Base-by-base conservation (phyloP, 2,329 filamentous ascomycete genomes). In the Sarocladiaceae sp. region DNA sequence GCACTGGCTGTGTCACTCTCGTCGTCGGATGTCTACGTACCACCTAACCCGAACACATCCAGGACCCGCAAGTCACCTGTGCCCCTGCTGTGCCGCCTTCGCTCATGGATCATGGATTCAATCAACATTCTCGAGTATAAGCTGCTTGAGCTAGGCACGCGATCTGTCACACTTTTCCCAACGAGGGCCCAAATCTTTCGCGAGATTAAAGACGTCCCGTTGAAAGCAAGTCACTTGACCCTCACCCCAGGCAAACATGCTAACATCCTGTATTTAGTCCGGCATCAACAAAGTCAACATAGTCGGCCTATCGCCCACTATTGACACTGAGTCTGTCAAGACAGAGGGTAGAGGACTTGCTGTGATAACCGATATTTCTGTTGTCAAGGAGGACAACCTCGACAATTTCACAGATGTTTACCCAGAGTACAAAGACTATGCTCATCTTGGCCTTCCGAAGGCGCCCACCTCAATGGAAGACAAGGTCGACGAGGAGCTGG, bases 81-180 rank as follows among this genome's bases (percentile, higher is more conserved):
- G n/a, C n/a, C n/a, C n/a, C n/a, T n/a, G n/a, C n/a, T n/a, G n/a
- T n/a, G n/a, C n/a, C n/a, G n/a, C n/a, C n/a, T n/a, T n/a, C n/a
- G n/a, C n/a, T n/a, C n/a, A n/a, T n/a, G n/a, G n/a, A 51, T 39
- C 42, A 67, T 72, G 64, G 68, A 72, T 18, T 48, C 55, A 26
- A 43, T 58, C 44, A 58, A 69, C 50, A 65, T 63, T 47, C 58
- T 74, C 47, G 67, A 76, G 47, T 80, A 79, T 57, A 68, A 69
- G 24, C 59, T 84, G 48, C 70, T 73, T 33, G 70, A 80, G 39
- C 63, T 84, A 21, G 55, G 64, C 7, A 83, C 82, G 24, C 74
- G 75, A 41, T 74, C 73, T 1, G 80, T 86, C 13, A 80, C 74
- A 0, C 68, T 86, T 32, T 83, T 82, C 47, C 80, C 81, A 0